These are phyloP conservation scores for Fragaria nilgerrensis DNA, from an alignment of 306 rosid genomes.

Conservation along the genomic window DNA sequence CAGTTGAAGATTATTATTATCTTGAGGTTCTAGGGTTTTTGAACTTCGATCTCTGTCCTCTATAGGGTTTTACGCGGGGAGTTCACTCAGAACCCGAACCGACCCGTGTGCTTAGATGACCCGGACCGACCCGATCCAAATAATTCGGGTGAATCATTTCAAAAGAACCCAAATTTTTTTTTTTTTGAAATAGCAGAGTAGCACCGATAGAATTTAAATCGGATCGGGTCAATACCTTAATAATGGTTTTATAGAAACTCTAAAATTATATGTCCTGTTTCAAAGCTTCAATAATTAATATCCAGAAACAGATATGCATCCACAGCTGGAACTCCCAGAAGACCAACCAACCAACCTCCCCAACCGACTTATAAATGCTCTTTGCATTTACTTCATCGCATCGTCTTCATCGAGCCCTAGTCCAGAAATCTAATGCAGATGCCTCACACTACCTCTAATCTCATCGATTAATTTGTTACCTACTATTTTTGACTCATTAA, in stretches of 20 bases:
- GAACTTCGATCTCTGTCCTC: neutral
- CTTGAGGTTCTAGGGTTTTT: neutral
- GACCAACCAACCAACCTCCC: conserved; percentile 1
- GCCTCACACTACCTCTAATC: neutral
- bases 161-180: neutral
- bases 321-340: conserved; percentile 2
- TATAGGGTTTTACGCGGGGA: neutral
- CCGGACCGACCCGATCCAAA: neutral
- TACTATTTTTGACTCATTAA: neutral
- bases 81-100: neutral
- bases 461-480: neutral
- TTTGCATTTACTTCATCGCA: conserved; percentile 30
- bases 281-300: neutral
- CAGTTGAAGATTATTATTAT: neutral
- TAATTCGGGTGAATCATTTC: neutral
- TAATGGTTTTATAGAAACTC: neutral
- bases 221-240: neutral
- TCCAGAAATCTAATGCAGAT: neutral
- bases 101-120: neutral
- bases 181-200: neutral
- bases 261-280: neutral
- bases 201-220: neutral
- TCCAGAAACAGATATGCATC: neutral
- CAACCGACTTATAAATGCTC: conserved; percentile 38
- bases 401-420: neutral